phyloP scores from a whole-genome alignment of 306 rosid species.

The Malus domestica region DNA sequence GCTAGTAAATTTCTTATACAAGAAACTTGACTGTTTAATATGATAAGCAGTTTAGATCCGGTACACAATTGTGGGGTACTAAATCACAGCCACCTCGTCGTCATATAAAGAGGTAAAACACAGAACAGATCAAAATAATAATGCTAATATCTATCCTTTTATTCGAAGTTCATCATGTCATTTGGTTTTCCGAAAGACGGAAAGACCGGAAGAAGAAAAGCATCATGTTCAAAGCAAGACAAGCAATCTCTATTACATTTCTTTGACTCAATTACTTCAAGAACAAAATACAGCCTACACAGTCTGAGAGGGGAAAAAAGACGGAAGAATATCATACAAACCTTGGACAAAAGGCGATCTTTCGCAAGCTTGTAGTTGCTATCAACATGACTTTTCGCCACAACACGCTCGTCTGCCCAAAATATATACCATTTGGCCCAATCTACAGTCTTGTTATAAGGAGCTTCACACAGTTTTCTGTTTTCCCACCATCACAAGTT shows the following conservation, averaged over 20 bases:
- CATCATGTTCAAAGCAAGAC: neutral
- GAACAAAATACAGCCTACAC: neutral
- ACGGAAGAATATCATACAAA: slow-evolving; percentile 28
- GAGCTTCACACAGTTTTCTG: slow-evolving; percentile 87
- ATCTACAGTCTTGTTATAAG: slow-evolving; percentile 91
- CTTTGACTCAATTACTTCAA: neutral
- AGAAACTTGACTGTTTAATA: neutral
- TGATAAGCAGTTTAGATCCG: neutral
- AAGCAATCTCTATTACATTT: neutral
- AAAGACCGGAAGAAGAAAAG: neutral
- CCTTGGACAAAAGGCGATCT: slow-evolving; percentile 80
- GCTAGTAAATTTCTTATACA: neutral
- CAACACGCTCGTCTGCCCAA: slow-evolving; percentile 98
- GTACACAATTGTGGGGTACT: neutral
- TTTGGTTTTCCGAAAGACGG: neutral
- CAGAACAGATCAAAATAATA: neutral
- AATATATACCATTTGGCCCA: slow-evolving; percentile 95
- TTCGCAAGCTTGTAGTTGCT: slow-evolving; percentile 96
- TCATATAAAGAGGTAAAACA: neutral
- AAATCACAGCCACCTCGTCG: neutral
- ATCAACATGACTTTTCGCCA: slow-evolving; percentile 77
- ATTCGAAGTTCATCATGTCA: neutral
- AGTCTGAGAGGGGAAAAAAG: neutral
- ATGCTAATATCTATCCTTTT: neutral
- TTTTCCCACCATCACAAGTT: slow-evolving; percentile 32